Percentiles rank a stretch among this genome's conserved stretches.
Evolutionary conservation across 495 filamentous ascomycete species (phyloP).

Genomic region (Penicillium antarcticum): DNA sequence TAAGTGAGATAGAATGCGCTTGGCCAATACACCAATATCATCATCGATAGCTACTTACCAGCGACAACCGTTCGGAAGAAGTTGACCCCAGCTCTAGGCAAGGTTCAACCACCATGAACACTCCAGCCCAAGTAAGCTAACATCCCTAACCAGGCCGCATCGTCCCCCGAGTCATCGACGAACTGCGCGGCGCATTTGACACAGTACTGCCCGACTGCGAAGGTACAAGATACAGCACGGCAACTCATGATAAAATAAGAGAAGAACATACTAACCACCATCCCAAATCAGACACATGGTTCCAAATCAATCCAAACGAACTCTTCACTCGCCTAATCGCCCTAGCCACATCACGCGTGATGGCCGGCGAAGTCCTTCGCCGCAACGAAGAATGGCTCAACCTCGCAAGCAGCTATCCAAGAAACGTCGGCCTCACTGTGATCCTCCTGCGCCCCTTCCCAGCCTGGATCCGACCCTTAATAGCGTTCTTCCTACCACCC

Average conservation of each 20-base stretch:
- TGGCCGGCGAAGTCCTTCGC: constrained; percentile 51
- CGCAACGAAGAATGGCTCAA: constrained; percentile 55
- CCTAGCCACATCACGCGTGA: constrained; percentile 53
- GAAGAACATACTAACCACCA: neutral
- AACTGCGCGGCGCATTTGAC: constrained; percentile 24
- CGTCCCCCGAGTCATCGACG: constrained; percentile 26
- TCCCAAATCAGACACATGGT: constrained; percentile 19
- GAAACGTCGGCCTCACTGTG: constrained; percentile 40
- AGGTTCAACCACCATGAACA: neutral
- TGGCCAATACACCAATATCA: constrained; percentile 30
- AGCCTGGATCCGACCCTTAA: constrained; percentile 30
- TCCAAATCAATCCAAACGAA: constrained; percentile 19
- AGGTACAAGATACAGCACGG: constrained; percentile 9
- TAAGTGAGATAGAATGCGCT: constrained; percentile 23
- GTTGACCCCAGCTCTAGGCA: constrained; percentile 27
- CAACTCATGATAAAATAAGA: neutral
- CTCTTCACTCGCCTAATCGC: constrained; percentile 45
- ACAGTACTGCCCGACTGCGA: constrained; percentile 24
- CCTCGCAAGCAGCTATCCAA: constrained; percentile 50
- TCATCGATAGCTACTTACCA: constrained; percentile 23
- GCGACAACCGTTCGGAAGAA: constrained; percentile 21
- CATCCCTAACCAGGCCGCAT: constrained; percentile 16
- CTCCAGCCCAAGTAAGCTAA: neutral
- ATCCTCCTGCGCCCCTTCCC: constrained; percentile 33
- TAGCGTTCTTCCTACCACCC: constrained; percentile 28